Percentiles rank a stretch among this genome's conserved stretches.
Evolutionary conservation across 495 filamentous ascomycete species (phyloP).

Genomic region (Neurospora sp.): DNA sequence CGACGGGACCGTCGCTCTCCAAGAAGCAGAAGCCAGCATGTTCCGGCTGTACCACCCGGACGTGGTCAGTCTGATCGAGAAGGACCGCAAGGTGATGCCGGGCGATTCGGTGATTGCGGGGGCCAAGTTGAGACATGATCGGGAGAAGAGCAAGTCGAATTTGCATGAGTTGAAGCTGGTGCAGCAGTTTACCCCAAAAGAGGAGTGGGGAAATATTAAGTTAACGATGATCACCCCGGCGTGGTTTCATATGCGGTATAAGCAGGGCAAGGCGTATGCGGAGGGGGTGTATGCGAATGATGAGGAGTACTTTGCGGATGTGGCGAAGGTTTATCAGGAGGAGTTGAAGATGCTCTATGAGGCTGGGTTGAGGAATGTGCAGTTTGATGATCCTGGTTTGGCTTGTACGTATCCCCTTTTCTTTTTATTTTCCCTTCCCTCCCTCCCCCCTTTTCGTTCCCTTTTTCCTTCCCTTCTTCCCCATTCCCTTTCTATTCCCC

Average conservation of each 20-base stretch:
- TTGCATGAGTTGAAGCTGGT: constrained; percentile 60
- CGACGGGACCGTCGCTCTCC: constrained; percentile 52
- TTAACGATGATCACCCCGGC: constrained; percentile 64
- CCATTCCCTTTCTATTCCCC: not conserved
- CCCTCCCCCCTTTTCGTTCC: not conserved
- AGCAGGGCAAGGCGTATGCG: constrained; percentile 58
- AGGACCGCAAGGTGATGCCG: constrained; percentile 54
- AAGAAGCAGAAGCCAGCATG: constrained; percentile 56
- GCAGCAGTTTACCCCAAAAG: constrained; percentile 48
- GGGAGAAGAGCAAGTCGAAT: constrained; percentile 53
- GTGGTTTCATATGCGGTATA: constrained; percentile 65
- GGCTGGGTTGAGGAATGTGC: constrained; percentile 58
- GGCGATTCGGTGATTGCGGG: constrained; percentile 66
- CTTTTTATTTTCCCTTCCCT: not conserved
- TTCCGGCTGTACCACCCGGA: constrained; percentile 73
- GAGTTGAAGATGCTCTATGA: constrained; percentile 57
- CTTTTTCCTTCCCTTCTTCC: not conserved
- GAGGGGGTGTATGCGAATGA: constrained; percentile 54
- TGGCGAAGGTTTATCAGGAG: constrained; percentile 61
- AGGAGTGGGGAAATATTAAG: constrained; percentile 56
- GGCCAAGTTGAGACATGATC: constrained; percentile 59
- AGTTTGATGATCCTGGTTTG: constrained; percentile 68
- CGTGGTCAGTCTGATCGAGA: constrained; percentile 58
- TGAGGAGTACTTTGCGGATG: constrained; percentile 64
- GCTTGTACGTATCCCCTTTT: constrained; percentile 45